Evolutionary conservation across 169 alveolate genomes (phyloP).

Genomic region (Plasmodium cynomolgi): DNA sequence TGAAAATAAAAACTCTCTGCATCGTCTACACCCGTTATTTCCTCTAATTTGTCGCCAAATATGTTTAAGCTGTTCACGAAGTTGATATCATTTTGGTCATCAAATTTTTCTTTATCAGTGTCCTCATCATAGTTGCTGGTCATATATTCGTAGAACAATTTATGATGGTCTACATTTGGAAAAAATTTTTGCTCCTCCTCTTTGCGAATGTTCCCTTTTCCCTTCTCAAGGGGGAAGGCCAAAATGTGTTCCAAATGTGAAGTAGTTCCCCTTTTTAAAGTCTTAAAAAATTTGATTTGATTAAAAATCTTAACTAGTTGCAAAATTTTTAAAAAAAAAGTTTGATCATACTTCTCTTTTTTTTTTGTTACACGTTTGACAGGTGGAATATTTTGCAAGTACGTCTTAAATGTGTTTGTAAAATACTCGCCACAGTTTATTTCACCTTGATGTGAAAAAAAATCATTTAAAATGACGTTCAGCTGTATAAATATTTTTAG

Average conservation of each 20-base stretch:
- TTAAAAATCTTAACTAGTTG: constrained; percentile 55
- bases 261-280: constrained; percentile 34
- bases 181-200: neutral
- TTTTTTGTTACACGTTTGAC: neutral
- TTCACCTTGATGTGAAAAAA: constrained; percentile 37
- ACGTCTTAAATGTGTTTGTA: constrained; percentile 5
- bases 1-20: neutral
- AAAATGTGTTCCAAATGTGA: neutral
- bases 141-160: constrained; percentile 68
- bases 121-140: neutral
- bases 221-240: neutral
- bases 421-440: constrained; percentile 12
- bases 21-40: neutral
- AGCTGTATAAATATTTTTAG: constrained; percentile 46
- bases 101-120: neutral
- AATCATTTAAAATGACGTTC: constrained; percentile 46
- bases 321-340: constrained; percentile 8
- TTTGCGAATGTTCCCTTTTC: neutral
- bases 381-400: neutral
- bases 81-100: neutral
- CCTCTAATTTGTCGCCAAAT: constrained; percentile 37
- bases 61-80: constrained; percentile 31
- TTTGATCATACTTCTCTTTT: constrained; percentile 6
- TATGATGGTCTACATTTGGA: constrained; percentile 3
- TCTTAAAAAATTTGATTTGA: constrained; percentile 48